phyloP scores from a whole-genome alignment of 176 grass and related monocot genomes.

The Guadua angustifolia region DNA sequence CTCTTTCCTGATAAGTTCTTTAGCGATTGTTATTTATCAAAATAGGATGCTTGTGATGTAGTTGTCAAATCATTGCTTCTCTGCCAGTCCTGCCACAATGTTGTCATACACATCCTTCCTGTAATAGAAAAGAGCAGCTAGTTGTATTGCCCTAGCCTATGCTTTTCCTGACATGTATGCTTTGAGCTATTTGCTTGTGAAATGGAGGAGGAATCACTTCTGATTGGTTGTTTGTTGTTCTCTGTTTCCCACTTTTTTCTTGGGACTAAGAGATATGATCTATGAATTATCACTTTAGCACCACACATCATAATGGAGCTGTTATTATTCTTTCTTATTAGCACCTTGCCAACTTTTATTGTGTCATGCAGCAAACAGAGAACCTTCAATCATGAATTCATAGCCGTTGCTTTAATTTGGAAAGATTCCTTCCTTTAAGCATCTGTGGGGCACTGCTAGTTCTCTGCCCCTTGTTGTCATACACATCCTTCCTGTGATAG shows the following conservation, averaged over 20 bases:
- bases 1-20: slow-evolving; percentile 21
- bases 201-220: slow-evolving; percentile 39
- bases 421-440: slow-evolving; percentile 29
- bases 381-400: slow-evolving; percentile 24
- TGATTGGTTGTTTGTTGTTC: slow-evolving; percentile 20
- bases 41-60: slow-evolving; percentile 28
- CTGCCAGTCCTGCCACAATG: slow-evolving; percentile 24
- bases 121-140: slow-evolving; percentile 27
- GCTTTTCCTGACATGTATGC: slow-evolving; percentile 23
- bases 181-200: slow-evolving; percentile 40
- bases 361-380: not conserved
- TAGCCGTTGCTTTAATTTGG: slow-evolving; percentile 29
- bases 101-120: slow-evolving; percentile 27
- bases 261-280: slow-evolving; percentile 2
- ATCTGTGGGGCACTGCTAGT: slow-evolving; percentile 1
- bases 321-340: slow-evolving; percentile 6
- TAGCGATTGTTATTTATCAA: not conserved
- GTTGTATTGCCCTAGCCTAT: slow-evolving; percentile 34
- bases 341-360: slow-evolving; percentile 27
- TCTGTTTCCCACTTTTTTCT: not conserved
- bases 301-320: slow-evolving; percentile 1
- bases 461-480: slow-evolving; percentile 12
- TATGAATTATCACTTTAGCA: slow-evolving; percentile 43
- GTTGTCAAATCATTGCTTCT: slow-evolving; percentile 13
- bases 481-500: slow-evolving; percentile 18